These are phyloP conservation scores for Skeletonema marinoi DNA, from an alignment of 108 stramenopile species.

Conservation along the genomic window DNA sequence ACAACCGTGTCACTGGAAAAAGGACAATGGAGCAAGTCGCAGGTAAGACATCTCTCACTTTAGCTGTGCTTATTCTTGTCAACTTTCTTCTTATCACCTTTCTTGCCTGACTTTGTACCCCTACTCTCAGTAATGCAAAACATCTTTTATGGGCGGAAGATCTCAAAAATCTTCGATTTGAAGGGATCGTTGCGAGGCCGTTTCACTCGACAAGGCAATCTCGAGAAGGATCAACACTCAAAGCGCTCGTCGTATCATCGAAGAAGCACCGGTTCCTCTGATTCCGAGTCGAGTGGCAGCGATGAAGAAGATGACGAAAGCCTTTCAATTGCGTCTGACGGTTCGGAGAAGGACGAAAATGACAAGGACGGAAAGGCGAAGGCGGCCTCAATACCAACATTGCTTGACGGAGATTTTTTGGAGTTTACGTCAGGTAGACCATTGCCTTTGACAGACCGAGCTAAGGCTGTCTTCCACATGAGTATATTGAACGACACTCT, in stretches of 20 bases:
- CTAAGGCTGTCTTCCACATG: conserved; percentile 93
- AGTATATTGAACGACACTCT: conserved; percentile 94
- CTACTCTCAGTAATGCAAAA: conserved; percentile 62
- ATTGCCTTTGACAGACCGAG: conserved; percentile 91
- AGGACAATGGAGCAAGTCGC: conserved; percentile 96
- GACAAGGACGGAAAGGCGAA: conserved; percentile 38
- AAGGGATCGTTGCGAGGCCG: conserved; percentile 94
- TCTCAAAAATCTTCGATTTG: conserved; percentile 90
- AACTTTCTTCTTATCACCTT: too few relatives aligned
- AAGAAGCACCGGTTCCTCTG: conserved; percentile 44
- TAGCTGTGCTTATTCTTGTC: neutral
- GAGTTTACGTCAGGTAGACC: conserved; percentile 93
- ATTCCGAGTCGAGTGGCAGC: conserved; percentile 31
- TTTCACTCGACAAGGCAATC: conserved; percentile 78
- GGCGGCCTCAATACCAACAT: conserved; percentile 49
- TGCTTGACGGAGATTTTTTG: conserved; percentile 96
- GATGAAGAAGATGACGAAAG: conserved; percentile 42
- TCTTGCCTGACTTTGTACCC: neutral
- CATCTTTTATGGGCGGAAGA: conserved; percentile 92
- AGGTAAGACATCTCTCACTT: conserved; percentile 65
- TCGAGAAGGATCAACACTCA: conserved; percentile 36
- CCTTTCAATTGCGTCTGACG: conserved; percentile 17
- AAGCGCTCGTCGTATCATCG: conserved; percentile 24
- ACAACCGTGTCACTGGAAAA: conserved; percentile 93
- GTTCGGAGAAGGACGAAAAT: conserved; percentile 21